Evolutionary conservation across 805 yeast species (phyloP).

Genomic region (Cyberlindnera misumaiensis): DNA sequence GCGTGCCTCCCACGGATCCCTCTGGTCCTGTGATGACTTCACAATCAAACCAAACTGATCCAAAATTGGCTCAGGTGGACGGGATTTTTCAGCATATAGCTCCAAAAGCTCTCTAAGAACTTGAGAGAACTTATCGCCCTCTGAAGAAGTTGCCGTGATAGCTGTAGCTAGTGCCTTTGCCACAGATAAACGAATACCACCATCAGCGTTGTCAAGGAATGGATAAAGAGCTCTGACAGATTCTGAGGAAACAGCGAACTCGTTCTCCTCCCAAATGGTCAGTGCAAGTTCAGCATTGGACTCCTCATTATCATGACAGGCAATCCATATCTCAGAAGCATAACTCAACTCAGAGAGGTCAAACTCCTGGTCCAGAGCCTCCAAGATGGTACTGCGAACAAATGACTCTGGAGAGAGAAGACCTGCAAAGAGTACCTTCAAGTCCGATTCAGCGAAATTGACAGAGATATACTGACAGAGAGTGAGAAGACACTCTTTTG

Average conservation of each 20-base stretch:
- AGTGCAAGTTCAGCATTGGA: constrained; percentile 57
- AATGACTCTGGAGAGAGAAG: constrained; percentile 56
- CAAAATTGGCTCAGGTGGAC: constrained; percentile 68
- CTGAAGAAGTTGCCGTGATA: constrained; percentile 28
- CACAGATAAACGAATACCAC: constrained; percentile 65
- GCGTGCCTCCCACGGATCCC: constrained; percentile 80
- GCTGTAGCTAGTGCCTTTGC: constrained; percentile 68
- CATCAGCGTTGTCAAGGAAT: constrained; percentile 47
- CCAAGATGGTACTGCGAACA: constrained; percentile 75
- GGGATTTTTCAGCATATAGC: constrained; percentile 51
- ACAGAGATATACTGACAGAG: constrained; percentile 72
- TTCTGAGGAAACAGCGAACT: constrained; percentile 38
- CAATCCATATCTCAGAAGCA: constrained; percentile 70
- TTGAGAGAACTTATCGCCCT: constrained; percentile 21
- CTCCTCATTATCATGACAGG: constrained; percentile 66
- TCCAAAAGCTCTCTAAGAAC: constrained; percentile 42
- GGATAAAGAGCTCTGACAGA: constrained; percentile 41
- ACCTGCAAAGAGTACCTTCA: constrained; percentile 48
- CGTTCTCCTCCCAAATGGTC: constrained; percentile 82
- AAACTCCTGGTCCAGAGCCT: constrained; percentile 80
- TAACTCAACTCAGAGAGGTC: constrained; percentile 38
- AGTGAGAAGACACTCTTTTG: constrained; percentile 77
- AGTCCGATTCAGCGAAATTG: constrained; percentile 49
- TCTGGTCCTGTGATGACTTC: constrained; percentile 50
- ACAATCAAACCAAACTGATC: constrained; percentile 79